Evolutionary conservation across 176 grass and related monocot genomes (phyloP), one percentile per base, ranked within the genome.

Genomic region (Calamus simplicifolius): DNA sequence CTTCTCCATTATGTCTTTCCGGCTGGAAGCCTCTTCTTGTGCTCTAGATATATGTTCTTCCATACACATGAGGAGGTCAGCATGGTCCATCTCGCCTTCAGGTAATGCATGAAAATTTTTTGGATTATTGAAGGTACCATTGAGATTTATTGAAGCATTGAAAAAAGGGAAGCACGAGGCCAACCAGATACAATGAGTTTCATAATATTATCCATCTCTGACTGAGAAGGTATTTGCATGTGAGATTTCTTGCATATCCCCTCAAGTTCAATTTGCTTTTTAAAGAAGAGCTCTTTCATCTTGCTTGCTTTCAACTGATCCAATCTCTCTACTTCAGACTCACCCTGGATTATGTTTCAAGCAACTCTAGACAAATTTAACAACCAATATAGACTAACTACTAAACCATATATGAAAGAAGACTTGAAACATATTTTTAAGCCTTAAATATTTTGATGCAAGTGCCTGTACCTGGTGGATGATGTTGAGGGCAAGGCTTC

Each of bases 1-100:
- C 71, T 90, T 96, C 64, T 90, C 91, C 91, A 96, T 90, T 79
- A 90, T 96, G n/a, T 96, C 91, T 62, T 87, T 87, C 69, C 91
- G 77, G 61, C 86, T 96, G 49, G 66, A 60, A 25, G 86, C 80
- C 72, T 96, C 86, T 48, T 96, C 91, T 79, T 96, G 86, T 73
- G 75, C 78, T 69, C 57, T 84, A 28, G 54, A 90, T 81, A 90
- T 87, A 54, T 96, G 79, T 55, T 79, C 86, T 67, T 96, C 86
- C 91, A 90, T 87, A 58, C 72, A 87, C 60, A 72, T 87, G 18
- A 96, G 78, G 71, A 96, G 75, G 56, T 90, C 78, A 55, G 83
- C 80, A 62, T 96, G 91, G 27, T 84, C 77, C 72, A 96, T 76
- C 55, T 87, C 76, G 57, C 91, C 91, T 96, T 79, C 69, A 63